phyloP scores from a whole-genome alignment of 768 basidiomycete species.

The Tylopilus felleus region DNA sequence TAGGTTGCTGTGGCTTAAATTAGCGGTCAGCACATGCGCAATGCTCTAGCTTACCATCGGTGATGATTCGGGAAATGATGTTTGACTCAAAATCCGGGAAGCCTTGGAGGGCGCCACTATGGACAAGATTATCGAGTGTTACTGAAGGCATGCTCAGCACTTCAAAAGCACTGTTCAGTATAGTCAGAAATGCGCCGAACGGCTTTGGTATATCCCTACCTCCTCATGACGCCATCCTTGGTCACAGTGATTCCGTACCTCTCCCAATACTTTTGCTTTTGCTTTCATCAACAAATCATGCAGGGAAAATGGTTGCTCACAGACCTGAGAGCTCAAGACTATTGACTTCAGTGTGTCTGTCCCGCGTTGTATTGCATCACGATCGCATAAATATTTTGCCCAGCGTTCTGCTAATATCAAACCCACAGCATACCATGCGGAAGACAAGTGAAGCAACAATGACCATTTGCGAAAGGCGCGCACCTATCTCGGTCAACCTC shows the following conservation, averaged over 20 bases:
- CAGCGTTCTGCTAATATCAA: slow-evolving; percentile 45
- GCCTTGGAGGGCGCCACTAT: slow-evolving; percentile 39
- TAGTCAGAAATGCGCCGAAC: not conserved
- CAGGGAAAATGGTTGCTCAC: not conserved
- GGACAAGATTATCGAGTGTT: slow-evolving; percentile 39
- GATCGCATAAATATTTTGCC: slow-evolving; percentile 33
- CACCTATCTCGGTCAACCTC: slow-evolving; percentile 75
- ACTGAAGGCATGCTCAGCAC: slow-evolving; percentile 61
- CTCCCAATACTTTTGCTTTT: slow-evolving; percentile 38
- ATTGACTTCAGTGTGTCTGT: slow-evolving; percentile 33
- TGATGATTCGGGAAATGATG: slow-evolving; percentile 58
- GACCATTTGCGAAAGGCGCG: slow-evolving; percentile 3
- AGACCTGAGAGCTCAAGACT: slow-evolving; percentile 42
- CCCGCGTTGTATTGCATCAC: slow-evolving; percentile 33
- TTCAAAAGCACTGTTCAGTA: slow-evolving; percentile 61
- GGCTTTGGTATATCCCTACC: slow-evolving; percentile 27
- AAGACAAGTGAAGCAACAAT: not conserved
- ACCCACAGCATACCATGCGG: slow-evolving; percentile 39
- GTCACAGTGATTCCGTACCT: slow-evolving; percentile 39
- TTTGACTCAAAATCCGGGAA: slow-evolving; percentile 48
- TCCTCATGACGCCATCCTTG: slow-evolving; percentile 43
- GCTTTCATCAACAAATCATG: not conserved
- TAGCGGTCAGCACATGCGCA: not conserved
- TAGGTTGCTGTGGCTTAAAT: slow-evolving; percentile 51
- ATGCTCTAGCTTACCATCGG: slow-evolving; percentile 54